Base-by-base conservation (phyloP, 208 protist genomes). In the Histomonas meleagridis region DNA sequence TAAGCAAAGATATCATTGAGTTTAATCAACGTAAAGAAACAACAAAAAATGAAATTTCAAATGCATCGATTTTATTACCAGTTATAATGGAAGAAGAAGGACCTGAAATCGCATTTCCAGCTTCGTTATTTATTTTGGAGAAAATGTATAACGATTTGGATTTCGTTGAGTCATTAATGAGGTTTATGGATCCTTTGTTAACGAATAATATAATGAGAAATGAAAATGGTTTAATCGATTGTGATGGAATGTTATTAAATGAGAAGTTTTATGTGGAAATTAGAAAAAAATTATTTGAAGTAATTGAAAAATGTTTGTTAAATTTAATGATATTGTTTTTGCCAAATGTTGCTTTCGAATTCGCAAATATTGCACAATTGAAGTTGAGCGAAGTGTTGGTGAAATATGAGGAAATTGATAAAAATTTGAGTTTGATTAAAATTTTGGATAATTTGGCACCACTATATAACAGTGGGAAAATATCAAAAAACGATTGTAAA, bases 21-120 rank as follows among this genome's bases (percentile, higher is more conserved):
- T 86, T 86, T 86, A 48, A 51, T 55, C 46, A 86, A 32, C 23
- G 18, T n/a, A 28, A 32, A 57, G 76, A 57, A 14, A 46, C 32
- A 18, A 1, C 14, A 18, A 43, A 57, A 53, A 4, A 14, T 38
- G 76, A 86, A 57, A 55, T 55, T n/a, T 38, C 26, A 38, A 51
- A 86, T 38, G 76, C 76, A 32, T 12, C 76, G 1, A 43, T 86
- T 51, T n/a, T 86, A 5, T 28, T 86, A 18, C 76, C 76, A 26
- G 76, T 86, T 86, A 28, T 86, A 14, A 86, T 86, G 76, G 76
- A 86, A 86, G 76, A 86, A 38, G 76, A 86, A 55, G 76, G 76
- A 38, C 76, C 76, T 35, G 10, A 51, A 0, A 49, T 86, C 38
- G 76, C 40, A 5, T 86, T 86, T 55, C 76, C 76, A 26, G 76